Evolutionary conservation across 352 stramenopile genomes (phyloP).

Genomic region (Sclerospora graminicola): DNA sequence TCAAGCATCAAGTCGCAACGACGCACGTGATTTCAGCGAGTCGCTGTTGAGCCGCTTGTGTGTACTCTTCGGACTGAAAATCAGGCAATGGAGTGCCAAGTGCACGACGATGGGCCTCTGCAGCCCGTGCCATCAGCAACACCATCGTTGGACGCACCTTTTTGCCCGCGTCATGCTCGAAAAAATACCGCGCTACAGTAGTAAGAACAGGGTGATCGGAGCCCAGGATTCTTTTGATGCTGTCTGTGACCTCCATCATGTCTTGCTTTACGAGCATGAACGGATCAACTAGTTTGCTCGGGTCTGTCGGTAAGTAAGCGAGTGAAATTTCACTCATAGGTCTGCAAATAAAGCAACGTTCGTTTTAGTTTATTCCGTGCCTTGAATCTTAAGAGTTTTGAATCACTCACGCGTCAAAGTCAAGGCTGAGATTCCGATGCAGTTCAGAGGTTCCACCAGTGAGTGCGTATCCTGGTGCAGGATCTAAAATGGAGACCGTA

Average conservation of each 20-base stretch:
- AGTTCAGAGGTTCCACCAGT: slow-evolving; percentile 13
- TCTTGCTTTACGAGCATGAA: slow-evolving; percentile 89
- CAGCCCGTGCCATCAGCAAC: slow-evolving; percentile 88
- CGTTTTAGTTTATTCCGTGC: too few relatives aligned
- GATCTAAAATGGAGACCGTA: slow-evolving; percentile 76
- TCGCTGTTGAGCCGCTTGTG: slow-evolving; percentile 54
- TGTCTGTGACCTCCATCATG: slow-evolving; percentile 87
- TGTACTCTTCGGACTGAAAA: slow-evolving; percentile 67
- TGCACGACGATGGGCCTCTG: slow-evolving; percentile 68
- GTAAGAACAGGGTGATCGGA: slow-evolving; percentile 95
- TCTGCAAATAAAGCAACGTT: slow-evolving; percentile 8
- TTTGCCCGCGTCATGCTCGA: slow-evolving; percentile 93
- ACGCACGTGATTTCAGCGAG: slow-evolving; percentile 81
- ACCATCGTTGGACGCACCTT: slow-evolving; percentile 98
- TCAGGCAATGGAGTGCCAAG: slow-evolving; percentile 29
- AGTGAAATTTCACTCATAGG: slow-evolving; percentile 20
- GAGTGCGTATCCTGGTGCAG: slow-evolving; percentile 49
- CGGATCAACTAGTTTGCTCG: slow-evolving; percentile 69
- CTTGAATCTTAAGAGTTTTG: too few relatives aligned
- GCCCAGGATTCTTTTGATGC: slow-evolving; percentile 93
- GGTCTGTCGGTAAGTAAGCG: slow-evolving; percentile 44
- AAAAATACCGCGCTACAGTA: slow-evolving; percentile 95
- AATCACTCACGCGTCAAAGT: slow-evolving; percentile 25
- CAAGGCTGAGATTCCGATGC: slow-evolving; percentile 26
- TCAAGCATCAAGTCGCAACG: neutral